Percentiles rank a stretch among this genome's conserved stretches.
Evolutionary conservation across 1,284 basidiomycete species (phyloP).

Genomic region (Malassezia caprae): DNA sequence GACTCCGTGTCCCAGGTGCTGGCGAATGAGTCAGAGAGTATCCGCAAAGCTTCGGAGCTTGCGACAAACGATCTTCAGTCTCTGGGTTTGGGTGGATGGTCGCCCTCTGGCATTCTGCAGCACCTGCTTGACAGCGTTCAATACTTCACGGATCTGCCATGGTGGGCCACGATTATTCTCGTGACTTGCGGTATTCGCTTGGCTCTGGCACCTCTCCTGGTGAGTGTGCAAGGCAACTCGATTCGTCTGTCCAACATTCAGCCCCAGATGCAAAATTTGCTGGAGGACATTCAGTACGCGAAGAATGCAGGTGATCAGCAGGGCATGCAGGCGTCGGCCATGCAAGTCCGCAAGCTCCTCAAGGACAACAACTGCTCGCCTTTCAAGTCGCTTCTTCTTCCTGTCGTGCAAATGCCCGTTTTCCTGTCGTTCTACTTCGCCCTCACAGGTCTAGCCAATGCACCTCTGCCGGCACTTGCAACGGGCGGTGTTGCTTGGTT

Average conservation of each 20-base stretch:
- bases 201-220: constrained; percentile 61
- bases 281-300: constrained; percentile 54
- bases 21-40: not conserved
- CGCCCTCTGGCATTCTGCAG: constrained; percentile 54
- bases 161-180: constrained; percentile 56
- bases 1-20: not conserved
- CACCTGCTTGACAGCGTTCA: constrained; percentile 63
- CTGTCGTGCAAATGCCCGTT: constrained; percentile 63
- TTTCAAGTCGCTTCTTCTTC: constrained; percentile 55
- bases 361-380: constrained; percentile 63
- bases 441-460: constrained; percentile 61
- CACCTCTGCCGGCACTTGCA: constrained; percentile 64
- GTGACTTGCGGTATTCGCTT: constrained; percentile 63
- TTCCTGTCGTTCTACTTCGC: constrained; percentile 79
- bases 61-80: constrained; percentile 57
- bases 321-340: constrained; percentile 55
- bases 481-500: constrained; percentile 68
- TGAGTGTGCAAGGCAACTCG: constrained; percentile 60
- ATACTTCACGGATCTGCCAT: constrained; percentile 56
- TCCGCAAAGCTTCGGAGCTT: constrained; percentile 4
- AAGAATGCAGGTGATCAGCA: constrained; percentile 54
- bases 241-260: constrained; percentile 62
- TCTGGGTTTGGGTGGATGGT: constrained; percentile 60
- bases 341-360: constrained; percentile 60
- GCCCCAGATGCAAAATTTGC: constrained; percentile 56